Base-by-base conservation (phyloP, 2,329 filamentous ascomycete genomes). In the Aspergillus neotritici region DNA sequence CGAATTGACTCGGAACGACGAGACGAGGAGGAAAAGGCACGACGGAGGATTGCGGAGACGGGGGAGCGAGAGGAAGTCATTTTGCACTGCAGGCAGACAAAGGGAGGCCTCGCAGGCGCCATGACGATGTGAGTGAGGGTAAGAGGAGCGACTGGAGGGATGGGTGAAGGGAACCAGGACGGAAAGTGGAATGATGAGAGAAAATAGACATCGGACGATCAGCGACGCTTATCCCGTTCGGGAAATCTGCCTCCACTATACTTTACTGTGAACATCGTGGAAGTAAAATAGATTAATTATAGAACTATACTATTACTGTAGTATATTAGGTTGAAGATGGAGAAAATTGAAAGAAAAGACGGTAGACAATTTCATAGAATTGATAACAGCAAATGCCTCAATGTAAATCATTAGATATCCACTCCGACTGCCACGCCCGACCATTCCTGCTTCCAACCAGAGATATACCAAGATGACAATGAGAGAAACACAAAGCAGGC, bases 1-100 rank as follows among this genome's bases (percentile, higher is more conserved):
- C 83, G 76, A 3, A 67, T 39, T 14, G 52, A 41, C 21, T 64
- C 55, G 9, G 48, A 42, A 39, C 50, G 50, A n/a, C 49, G 52
- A 12, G 43, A 17, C n/a, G 52, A 50, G 16, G 56, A 48, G 34
- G 40, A 44, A 29, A 34, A 55, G n/a, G 38, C 43, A 43, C 37
- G 46, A 36, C 37, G 51, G 31, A 21, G 34, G 33, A 51, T 46
- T 25, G 21, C 21, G 7, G 21, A 25, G 21, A 25, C 21, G 9
- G 21, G 21, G 6, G 21, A 25, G 7, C 21, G 21, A 11, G 44
- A 37, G 13, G 44, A 41, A 1, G 53, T 37, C 25, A 55, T 35
- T 37, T 58, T 63, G 56, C 64, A 66, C 52, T 58, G 60, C 40
- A 61, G 49, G 51, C 62, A 65, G 54, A 64, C 43, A 32, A 63